These are phyloP conservation scores for Colletotrichum sp. DNA, from an alignment of 2,329 filamentous ascomycete species.

Conservation along the genomic window DNA sequence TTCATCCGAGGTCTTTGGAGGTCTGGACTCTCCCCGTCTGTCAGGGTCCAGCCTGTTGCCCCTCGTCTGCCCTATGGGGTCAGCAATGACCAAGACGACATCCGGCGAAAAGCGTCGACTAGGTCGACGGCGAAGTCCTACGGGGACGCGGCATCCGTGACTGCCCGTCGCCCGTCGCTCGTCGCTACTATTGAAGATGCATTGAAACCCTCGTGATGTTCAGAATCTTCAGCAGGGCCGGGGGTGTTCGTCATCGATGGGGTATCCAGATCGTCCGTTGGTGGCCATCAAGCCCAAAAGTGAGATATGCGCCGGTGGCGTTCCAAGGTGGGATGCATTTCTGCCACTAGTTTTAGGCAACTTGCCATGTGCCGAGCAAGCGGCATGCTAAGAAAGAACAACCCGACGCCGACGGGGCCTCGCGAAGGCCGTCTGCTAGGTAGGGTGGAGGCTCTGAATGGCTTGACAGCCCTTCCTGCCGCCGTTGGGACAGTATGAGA, in stretches of 20 bases:
- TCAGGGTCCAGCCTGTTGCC: constrained; percentile 5
- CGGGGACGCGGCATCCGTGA: neutral
- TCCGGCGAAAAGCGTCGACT: neutral
- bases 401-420: neutral
- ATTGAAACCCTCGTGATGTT: neutral
- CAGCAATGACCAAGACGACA: neutral
- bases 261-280: neutral
- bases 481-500: neutral
- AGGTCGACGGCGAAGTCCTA: neutral
- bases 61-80: neutral
- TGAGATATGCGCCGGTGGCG: neutral
- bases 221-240: neutral
- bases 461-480: neutral
- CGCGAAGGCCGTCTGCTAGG: neutral
- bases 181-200: neutral
- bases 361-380: constrained; percentile 7
- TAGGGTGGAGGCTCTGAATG: neutral
- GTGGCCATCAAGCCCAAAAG: neutral
- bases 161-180: neutral
- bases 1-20: constrained; percentile 3
- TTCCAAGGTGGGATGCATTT: neutral
- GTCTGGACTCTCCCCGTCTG: constrained; percentile 4
- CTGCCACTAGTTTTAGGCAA: neutral
- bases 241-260: neutral
- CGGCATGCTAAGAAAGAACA: neutral